These are phyloP conservation scores for Elsinoe ampelina DNA, from an alignment of 2,329 filamentous ascomycete genomes.

Conservation along the genomic window DNA sequence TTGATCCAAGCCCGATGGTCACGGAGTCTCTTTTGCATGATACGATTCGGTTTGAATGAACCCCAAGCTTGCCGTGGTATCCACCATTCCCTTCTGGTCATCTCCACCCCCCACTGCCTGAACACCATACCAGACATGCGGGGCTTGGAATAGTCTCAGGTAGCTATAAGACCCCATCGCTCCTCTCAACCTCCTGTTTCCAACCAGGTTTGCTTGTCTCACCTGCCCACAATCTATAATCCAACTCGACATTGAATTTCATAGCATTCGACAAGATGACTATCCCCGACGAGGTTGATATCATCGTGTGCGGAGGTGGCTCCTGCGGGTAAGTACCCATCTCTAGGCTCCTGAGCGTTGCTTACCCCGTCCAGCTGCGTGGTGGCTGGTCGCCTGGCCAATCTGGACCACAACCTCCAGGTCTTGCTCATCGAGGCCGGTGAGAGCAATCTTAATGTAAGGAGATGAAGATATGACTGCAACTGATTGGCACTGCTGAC, in stretches of 20 bases:
- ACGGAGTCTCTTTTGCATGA: neutral
- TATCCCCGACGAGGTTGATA: constrained; percentile 69
- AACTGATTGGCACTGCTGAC: neutral
- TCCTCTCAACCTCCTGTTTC: neutral
- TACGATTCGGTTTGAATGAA: neutral
- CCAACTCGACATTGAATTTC: neutral
- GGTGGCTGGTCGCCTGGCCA: constrained; percentile 53
- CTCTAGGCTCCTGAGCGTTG: neutral
- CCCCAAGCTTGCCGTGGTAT: constrained; percentile 9
- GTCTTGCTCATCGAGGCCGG: constrained; percentile 63
- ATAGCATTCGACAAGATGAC: constrained; percentile 37
- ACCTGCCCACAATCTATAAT: neutral
- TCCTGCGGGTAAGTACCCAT: constrained; percentile 48
- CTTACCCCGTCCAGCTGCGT: constrained; percentile 35
- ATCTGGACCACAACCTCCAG: constrained; percentile 63
- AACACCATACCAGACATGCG: neutral
- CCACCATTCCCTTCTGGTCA: constrained; percentile 2
- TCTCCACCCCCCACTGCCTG: neutral
- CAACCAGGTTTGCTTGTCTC: neutral
- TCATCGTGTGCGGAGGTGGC: constrained; percentile 69
- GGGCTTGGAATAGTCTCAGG: neutral
- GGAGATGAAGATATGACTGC: neutral
- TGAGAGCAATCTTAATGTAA: constrained; percentile 58
- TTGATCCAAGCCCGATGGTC: neutral
- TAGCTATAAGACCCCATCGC: constrained; percentile 8